These are phyloP conservation scores for Alloascoidea hylecoeti DNA, from an alignment of 805 yeast genomes.

Conservation along the genomic window DNA sequence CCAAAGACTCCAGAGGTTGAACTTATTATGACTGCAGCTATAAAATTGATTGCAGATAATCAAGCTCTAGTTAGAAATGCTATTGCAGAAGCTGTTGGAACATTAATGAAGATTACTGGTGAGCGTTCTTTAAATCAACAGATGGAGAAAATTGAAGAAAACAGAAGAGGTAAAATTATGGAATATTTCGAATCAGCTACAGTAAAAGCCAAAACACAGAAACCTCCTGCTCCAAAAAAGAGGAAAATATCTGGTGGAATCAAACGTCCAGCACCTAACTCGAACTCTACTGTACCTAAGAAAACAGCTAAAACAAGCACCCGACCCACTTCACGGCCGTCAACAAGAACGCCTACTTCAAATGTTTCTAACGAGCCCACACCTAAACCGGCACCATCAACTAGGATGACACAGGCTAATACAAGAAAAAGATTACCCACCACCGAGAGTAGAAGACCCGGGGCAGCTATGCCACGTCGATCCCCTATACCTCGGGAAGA, in stretches of 20 bases:
- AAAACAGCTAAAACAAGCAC: not conserved
- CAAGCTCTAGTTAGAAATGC: slow-evolving; percentile 73
- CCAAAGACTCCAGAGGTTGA: slow-evolving; percentile 46
- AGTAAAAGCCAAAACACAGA: slow-evolving; percentile 30
- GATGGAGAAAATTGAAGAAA: slow-evolving; percentile 63
- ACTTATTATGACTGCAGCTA: slow-evolving; percentile 35
- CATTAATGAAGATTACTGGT: slow-evolving; percentile 72
- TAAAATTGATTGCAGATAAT: slow-evolving; percentile 65
- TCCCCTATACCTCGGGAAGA: no score
- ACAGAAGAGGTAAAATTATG: slow-evolving; percentile 54
- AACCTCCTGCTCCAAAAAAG: slow-evolving; percentile 13
- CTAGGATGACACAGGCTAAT: no score
- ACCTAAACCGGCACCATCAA: slow-evolving; percentile 1
- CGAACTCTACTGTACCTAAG: slow-evolving; percentile 7
- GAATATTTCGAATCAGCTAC: slow-evolving; percentile 40
- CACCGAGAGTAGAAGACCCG: slow-evolving; percentile 1
- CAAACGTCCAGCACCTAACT: slow-evolving; percentile 6
- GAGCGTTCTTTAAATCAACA: slow-evolving; percentile 45
- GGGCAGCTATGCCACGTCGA: not conserved
- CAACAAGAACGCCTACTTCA: slow-evolving; percentile 7
- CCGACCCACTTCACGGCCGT: slow-evolving; percentile 6
- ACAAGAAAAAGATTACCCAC: no score
- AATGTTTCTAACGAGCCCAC: slow-evolving; percentile 1
- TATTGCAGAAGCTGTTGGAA: slow-evolving; percentile 68
- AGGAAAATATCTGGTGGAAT: not conserved